Conservation (phyloP, 1,284 basidiomycete species). For the Ustilago loliicola region DNA sequence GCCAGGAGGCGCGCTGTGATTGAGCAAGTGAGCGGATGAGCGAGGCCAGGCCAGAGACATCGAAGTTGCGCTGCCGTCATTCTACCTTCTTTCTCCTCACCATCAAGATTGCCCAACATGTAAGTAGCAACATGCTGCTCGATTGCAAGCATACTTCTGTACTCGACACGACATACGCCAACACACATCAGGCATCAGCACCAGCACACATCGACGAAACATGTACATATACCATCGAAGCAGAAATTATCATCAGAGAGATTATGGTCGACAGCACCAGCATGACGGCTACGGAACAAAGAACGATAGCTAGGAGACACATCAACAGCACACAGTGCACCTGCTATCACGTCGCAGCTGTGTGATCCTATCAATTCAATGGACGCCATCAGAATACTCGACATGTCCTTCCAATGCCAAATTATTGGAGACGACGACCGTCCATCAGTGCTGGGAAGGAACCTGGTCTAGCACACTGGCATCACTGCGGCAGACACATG, state of each 20-base stretch:
- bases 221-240: neutral
- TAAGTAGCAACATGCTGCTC: slow-evolving; percentile 43
- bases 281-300: neutral
- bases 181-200: slow-evolving; percentile 1
- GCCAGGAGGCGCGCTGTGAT: neutral
- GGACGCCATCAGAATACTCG: too few species aligned
- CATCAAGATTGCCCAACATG: slow-evolving; percentile 67
- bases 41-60: neutral
- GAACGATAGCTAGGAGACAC: neutral
- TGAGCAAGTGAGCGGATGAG: slow-evolving; percentile 16
- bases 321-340: neutral
- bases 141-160: slow-evolving; percentile 27
- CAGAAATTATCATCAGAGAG: neutral
- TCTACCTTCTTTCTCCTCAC: slow-evolving; percentile 71
- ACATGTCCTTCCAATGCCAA: too few species aligned
- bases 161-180: slow-evolving; percentile 18
- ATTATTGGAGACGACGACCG: too few species aligned
- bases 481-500: too few species aligned
- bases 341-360: too few species aligned
- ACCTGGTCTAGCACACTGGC: too few species aligned
- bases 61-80: slow-evolving; percentile 29
- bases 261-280: neutral
- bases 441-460: too few species aligned
- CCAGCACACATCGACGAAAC: slow-evolving; percentile 7
- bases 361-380: too few species aligned